Evolutionary conservation across 2,329 filamentous ascomycete species (phyloP), one percentile per base, ranked within the genome.

Genomic region (Purpureocillium takamizusanense): DNA sequence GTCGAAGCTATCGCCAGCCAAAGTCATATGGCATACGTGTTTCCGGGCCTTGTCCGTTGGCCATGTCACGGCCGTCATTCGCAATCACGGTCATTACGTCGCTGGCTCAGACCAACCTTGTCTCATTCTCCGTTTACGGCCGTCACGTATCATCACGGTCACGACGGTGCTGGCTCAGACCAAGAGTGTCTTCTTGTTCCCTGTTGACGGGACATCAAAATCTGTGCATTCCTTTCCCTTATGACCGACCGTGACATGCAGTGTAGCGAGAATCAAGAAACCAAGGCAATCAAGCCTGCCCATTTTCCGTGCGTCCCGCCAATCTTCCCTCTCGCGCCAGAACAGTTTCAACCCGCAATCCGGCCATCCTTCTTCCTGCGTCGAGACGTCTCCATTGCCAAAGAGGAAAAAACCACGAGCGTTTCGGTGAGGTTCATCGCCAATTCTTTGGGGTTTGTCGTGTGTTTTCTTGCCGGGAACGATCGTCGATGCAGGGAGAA

Each of bases 231-330:
- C 57, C 57, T 60, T 67, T 66, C 65, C 65, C 60, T n/a, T 65
- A 60, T 62, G 60, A 62, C 65, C 57, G 53, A 60, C 56, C 66
- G 58, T 65, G 61, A 63, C 57, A 66, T 67, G 65, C 57, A 67
- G 59, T 55, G 55, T 51, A 53, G 56, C 54, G 51, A 59, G 53
- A 60, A 59, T 56, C 51, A 51, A 60, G 54, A 60, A 55, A 54
- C 55, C 52, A 51, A 54, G 54, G 36, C 30, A 31, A 43, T 40
- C 51, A 53, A 56, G 37, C 55, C 45, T 48, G 55, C 49, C 55
- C 48, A 50, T 54, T 12, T 9, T 50, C 48, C 49, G 42, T 50
- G 45, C 48, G 44, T 46, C 48, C n/a, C 42, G 43, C 43, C 49
- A 48, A 31, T 17, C 33, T 27, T 27, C 31, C 33, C 14, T 25